Base-by-base conservation (phyloP, 1,284 basidiomycete species). In the Naganishia albida region DNA sequence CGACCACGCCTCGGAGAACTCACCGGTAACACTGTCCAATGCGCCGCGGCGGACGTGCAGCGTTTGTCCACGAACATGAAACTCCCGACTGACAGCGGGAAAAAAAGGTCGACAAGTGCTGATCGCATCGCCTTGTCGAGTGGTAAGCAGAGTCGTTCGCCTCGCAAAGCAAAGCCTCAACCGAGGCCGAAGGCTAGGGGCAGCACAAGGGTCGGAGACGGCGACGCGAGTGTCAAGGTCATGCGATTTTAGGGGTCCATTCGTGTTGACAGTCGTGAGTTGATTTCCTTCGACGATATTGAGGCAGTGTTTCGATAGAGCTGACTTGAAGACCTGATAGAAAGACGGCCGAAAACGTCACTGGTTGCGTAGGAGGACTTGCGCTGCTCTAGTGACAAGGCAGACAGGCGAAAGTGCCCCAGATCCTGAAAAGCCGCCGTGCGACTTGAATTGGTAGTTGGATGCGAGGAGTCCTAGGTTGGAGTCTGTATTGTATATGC, bases 141-240 rank as follows among this genome's bases (percentile, higher is more conserved):
- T 26, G 46, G 12, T 1, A 25, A 42, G 34, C 20, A 49, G 16
- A 60, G 57, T 40, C 57, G 30, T 10, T 50, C 57, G 10, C 46
- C 57, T 39, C 57, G 46, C 15, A 60, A 60, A 40, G 20, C 34
- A 13, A 40, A 40, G 18, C 13, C n/a, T 2, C 49, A 50, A 26
- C 34, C 46, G 43, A 60, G 40, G 39, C 46, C 46, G 43, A 60
- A 60, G 38, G 34, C 38, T 2, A 40, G 34, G 20, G 57, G 26
- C 16, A 60, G 57, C 43, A 60, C 57, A 7, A 20, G 46, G 38
- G 12, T 26, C 12, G 46, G 57, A 20, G 46, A 23, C 16, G 48
- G 48, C 6, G 57, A 50, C 25, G 46, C 57, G 18, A 60, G 57
- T 26, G 34, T 60, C 12, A 50, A 48, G 38, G 46, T 60, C n/a